These are phyloP conservation scores for Meyerozyma smithsonii DNA, from an alignment of 1,139 yeast genomes.

Conservation along the genomic window DNA sequence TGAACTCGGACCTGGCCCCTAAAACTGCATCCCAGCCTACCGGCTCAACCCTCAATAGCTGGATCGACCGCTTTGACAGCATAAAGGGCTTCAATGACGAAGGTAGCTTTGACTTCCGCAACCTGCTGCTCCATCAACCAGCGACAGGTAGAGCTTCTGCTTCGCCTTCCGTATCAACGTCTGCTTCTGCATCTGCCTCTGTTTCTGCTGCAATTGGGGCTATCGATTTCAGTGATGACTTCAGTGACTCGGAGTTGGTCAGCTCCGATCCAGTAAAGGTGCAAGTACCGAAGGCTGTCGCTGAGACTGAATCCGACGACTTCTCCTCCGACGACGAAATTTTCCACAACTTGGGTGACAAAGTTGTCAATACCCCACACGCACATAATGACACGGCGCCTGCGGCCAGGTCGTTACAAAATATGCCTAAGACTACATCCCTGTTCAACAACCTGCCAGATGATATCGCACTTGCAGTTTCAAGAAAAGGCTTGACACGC, in stretches of 20 bases:
- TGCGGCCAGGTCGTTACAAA: no score
- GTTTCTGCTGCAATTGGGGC: slow-evolving; percentile 5
- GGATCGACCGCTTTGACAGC: slow-evolving; percentile 33
- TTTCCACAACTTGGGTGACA: not conserved
- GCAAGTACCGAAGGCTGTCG: slow-evolving; percentile 2
- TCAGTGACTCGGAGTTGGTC: slow-evolving; percentile 11
- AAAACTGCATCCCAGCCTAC: slow-evolving; percentile 4
- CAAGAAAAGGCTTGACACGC: slow-evolving; percentile 45
- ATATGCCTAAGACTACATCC: no score
- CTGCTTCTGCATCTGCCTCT: not conserved
- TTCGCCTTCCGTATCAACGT: no score
- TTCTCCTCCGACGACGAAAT: slow-evolving; percentile 25
- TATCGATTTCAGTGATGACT: slow-evolving; percentile 16
- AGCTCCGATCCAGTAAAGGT: not conserved
- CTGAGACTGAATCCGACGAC: slow-evolving; percentile 18
- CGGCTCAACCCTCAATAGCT: slow-evolving; percentile 18
- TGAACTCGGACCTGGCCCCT: slow-evolving; percentile 3
- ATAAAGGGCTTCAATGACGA: slow-evolving; percentile 1
- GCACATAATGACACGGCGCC: not conserved
- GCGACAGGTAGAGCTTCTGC: no score
- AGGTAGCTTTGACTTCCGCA: not conserved
- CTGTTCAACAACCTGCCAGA: slow-evolving; percentile 8
- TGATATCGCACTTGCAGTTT: slow-evolving; percentile 41
- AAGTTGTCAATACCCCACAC: slow-evolving; percentile 15
- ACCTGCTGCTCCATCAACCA: slow-evolving; percentile 3